Evolutionary conservation across 208 protist species (phyloP), one percentile per base, ranked within the genome.

Genomic region (Leptomonas pyrrhocoris): DNA sequence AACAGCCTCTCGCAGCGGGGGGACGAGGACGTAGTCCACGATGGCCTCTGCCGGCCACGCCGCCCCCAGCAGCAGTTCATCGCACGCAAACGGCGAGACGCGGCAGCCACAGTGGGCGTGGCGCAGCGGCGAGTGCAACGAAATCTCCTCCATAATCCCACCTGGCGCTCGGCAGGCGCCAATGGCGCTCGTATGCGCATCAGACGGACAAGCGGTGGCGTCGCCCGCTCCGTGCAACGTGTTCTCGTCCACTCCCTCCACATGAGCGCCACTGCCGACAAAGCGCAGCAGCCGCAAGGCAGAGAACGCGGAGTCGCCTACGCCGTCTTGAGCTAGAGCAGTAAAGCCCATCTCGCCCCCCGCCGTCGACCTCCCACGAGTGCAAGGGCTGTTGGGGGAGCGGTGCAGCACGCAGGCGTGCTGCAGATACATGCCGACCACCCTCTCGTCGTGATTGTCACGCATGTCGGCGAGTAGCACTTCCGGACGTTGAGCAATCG

Each of bases 31-130:
- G 68, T 67, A 60, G 27, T 67, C 68, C 23, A 74, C 68, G 34
- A 74, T 67, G 21, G 42, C 36, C 23, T 58, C 59, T 3, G 68
- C 68, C 11, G 68, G 68, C 68, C 68, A 74, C 23, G 68, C 50
- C 4, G 49, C 68, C 13, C 51, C 68, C 19, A 74, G 59, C 57
- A 67, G 49, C 15, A 58, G 11, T 58, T 74, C 68, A 34, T 74
- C 68, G 49, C 68, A 74, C 30, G 30, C 57, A 18, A 67, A 53
- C 8, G 68, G 59, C 2, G 68, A 34, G 21, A 57, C 40, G 27
- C 68, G 68, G 40, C 68, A 61, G n/a, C 68, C 68, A 27, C 40
- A 19, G 30, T 74, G 68, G 50, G 30, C 59, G 42, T 67, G 40
- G 18, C 68, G 59, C 50, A 60, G 34, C 5, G 68, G 56, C 2